Evolutionary conservation across 495 filamentous ascomycete species (phyloP), one percentile per base, ranked within the genome.

Genomic region (Staphylotrichum longicolle): DNA sequence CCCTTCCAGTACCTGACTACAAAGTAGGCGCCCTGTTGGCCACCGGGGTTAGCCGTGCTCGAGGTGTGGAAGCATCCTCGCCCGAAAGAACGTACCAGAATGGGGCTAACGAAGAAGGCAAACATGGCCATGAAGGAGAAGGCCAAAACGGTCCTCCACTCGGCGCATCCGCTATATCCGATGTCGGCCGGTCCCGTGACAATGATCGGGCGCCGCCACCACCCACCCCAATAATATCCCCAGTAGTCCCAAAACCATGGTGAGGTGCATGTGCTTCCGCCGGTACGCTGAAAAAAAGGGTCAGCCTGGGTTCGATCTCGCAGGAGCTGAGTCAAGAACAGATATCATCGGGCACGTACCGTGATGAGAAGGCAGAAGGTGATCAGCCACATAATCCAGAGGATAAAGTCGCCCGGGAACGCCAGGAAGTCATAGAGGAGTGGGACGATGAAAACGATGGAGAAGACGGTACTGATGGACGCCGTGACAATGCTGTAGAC

Each of bases 331-430:
- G 9, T 14, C 7, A 27, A 11, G 1, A 5, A 27, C 34, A 30
- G 8, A n/a, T n/a, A n/a, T 20, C 5, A 11, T n/a, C n/a, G n/a
- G 10, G 6, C 15, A 58, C 66, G 45, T 55, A 71, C 69, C 15
- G 57, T 50, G 9, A 53, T 51, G 39, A 71, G 30, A 2, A 71
- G 65, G 35, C 50, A 60, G 42, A 71, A 71, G 9, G 57, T 57
- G 2, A 67, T 54, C 8, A 71, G 53, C 69, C 69, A 71, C 61
- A 62, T 56, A 35, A 67, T 37, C 51, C 69, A 69, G 2, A 71
- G 52, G 35, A 58, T 46, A 15, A 69, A 58, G 49, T 71, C 69
- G 27, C 41, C 42, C 6, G 69, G 63, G 33, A 67, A 65, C 8
- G 58, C 63, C 3, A 67, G 32, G 41, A 62, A 69, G 8, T 60